Base-by-base conservation (phyloP, 768 basidiomycete genomes). In the Kwoniella botswanensis region DNA sequence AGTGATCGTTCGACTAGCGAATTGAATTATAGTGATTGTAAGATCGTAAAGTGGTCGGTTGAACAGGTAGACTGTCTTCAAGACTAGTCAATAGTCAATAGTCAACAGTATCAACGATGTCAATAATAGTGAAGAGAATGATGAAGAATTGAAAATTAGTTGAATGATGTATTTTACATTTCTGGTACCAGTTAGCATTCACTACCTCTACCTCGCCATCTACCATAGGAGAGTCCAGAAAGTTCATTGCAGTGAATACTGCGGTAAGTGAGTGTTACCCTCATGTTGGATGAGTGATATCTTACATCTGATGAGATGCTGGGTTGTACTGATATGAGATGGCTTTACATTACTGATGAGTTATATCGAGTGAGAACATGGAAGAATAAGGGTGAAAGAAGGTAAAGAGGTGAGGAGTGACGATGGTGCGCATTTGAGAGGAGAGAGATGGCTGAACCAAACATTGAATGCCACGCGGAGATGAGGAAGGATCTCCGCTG, bases 11-110 rank as follows among this genome's bases (percentile, higher is more conserved):
- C 65, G 71, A 42, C 65, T 67, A 53, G 71, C 65, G 71, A 63
- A 24, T 29, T 21, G 63, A 61, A 54, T 61, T 46, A 55, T 46
- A 44, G 35, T 18, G 60, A 18, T 24, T 63, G 61, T 12, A 21
- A 41, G 52, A 43, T 21, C 7, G 56, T 61, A 21, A 53, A 58
- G 24, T 3, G 42, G 21, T 11, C 11, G 26, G 22, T 21, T 6
- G 52, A 43, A 18, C 29, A 29, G 50, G 56, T 11, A 17, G 68
- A 70, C 68, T 53, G 68, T 70, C 71, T 42, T 72, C 65, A 24
- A 64, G 67, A 72, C 71, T 63, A 67, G 67, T 67, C 62, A 22
- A 43, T 17, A 26, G 21, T 35, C 54, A 60, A 42, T 50, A 59
- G 67, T 63, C 13, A 54, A 24, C 43, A 62, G 52, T 11, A 68